Conservation (phyloP, 805 yeast genomes). For the Monosporozyma yasuniensis region DNA sequence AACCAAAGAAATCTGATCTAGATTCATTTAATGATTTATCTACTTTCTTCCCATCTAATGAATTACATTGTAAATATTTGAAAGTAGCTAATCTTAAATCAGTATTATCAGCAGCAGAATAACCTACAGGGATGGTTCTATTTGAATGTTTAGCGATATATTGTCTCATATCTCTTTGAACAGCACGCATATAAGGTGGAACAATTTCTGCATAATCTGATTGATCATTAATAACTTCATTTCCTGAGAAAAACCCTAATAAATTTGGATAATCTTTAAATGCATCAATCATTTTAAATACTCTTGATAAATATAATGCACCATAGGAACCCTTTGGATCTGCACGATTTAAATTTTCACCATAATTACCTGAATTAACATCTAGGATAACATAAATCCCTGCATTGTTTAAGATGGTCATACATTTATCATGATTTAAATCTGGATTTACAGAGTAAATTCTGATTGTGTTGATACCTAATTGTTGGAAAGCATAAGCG, state of each 20-base stretch:
- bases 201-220: constrained; percentile 47
- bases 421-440: constrained; percentile 81
- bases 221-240: constrained; percentile 81
- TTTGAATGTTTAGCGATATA: constrained; percentile 61
- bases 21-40: constrained; percentile 46
- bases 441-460: constrained; percentile 79
- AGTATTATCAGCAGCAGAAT: constrained; percentile 82
- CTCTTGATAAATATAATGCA: constrained; percentile 59
- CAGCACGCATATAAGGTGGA: constrained; percentile 80
- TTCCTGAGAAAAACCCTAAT: constrained; percentile 83
- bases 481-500: constrained; percentile 63
- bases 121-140: constrained; percentile 87
- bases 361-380: constrained; percentile 63
- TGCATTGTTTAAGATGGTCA: constrained; percentile 80
- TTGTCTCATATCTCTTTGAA: constrained; percentile 84
- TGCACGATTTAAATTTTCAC: constrained; percentile 63
- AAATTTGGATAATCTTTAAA: constrained; percentile 79
- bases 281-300: constrained; percentile 76
- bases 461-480: constrained; percentile 80
- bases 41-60: constrained; percentile 38
- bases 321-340: constrained; percentile 67
- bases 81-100: constrained; percentile 65
- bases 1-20: constrained; percentile 76
- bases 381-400: constrained; percentile 86
- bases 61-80: constrained; percentile 74